These are phyloP conservation scores for Stagonosporopsis vannaccii DNA, from an alignment of 2,329 filamentous ascomycete genomes.

Conservation along the genomic window DNA sequence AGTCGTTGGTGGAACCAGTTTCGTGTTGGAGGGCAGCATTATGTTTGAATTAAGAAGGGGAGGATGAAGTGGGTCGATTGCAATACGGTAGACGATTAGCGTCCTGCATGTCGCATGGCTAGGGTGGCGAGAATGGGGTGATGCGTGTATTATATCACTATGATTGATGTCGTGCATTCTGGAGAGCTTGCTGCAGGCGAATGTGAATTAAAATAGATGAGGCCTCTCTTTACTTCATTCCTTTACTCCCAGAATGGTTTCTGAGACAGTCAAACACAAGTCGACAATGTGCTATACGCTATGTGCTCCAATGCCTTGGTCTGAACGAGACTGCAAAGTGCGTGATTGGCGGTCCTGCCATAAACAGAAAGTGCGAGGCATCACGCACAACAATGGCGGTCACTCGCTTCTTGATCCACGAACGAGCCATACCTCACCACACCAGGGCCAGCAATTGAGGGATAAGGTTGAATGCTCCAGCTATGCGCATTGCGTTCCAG, in stretches of 20 bases:
- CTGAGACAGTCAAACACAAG: background rate
- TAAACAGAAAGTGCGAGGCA: background rate
- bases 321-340: background rate
- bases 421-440: no score
- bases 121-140: background rate
- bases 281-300: background rate
- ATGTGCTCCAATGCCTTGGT: background rate
- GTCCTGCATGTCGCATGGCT: background rate
- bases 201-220: no score
- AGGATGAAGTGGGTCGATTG: background rate
- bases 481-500: background rate
- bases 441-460: background rate
- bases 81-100: background rate
- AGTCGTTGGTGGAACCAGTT: no score
- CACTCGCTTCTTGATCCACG: no score
- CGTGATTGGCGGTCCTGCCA: background rate
- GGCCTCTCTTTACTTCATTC: no score
- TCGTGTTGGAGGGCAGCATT: no score
- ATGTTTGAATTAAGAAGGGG: no score
- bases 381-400: background rate
- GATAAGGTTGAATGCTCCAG: background rate
- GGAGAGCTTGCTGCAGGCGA: no score
- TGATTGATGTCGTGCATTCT: no score
- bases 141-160: no score
- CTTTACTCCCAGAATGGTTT: no score